Evolutionary conservation across 345 rosid species (phyloP), one percentile per base, ranked within the genome.

Genomic region (Cardamine chenopodiifolia): DNA sequence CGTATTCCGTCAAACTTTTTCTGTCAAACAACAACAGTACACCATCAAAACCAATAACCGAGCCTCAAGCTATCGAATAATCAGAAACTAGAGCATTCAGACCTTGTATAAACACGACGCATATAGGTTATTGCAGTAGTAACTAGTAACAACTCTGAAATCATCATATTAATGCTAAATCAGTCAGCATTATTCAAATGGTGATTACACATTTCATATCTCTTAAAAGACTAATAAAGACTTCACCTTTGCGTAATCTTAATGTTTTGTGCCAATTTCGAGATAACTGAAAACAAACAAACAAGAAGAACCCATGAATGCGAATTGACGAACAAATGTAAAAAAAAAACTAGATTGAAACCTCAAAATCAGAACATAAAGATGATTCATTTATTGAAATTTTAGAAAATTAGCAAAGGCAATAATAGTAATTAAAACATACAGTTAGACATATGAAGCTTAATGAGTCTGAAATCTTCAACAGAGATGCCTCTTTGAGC

Each of bases 101-200:
- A 95, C 99, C 96, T 90, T 63, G 86, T 87, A 79, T 90, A 95
- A 70, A 90, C 93, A 34, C 97, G 97, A 77, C 99, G 88, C 99
- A 95, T 95, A 69, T 90, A 95, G 14, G 97, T 81, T 68, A 92
- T 72, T 18, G 99, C 97, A 62, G 99, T 92, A 44, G 97, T 97
- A 15, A 95, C 86, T 92, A 44, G 97, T 97, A 15, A 95, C 86
- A 57, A 92, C 97, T 88, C 99, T 95, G 92, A 81, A 88, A 45
- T 45, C 47, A 42, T 73, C 54, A 62, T 56, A 44, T 40, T 2
- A 32, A 2, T 23, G 29, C 10, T 7, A 23, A 48, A 77, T 56
- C 59, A 44, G 37, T 62, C 58, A 61, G 75, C 79, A 69, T 55
- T 70, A 60, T 54, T 6, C 23, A 59, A 52, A 37, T n/a, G 15